Base-by-base conservation (phyloP, 1,139 yeast species). In the Magnusiomyces fungicola region DNA sequence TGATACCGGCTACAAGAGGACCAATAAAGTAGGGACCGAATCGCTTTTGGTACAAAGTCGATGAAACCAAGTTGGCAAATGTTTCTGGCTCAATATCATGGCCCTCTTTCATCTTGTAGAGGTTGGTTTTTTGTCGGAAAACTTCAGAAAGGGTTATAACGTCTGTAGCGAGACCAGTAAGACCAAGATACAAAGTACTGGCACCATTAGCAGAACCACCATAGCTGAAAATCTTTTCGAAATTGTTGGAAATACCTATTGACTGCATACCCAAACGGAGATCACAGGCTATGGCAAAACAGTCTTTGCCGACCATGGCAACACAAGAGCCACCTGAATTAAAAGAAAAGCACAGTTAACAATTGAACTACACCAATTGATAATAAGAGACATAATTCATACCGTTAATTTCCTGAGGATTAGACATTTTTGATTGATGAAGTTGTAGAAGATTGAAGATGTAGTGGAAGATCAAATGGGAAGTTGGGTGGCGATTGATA, bases 1-100 rank as follows among this genome's bases (percentile, higher is more conserved):
- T 81, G 60, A 94, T 75, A 18, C 99, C 99, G 4, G 97, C 97
- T 47, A 94, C 97, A 45, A 94, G 80, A 9, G 99, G 98, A 1
- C 97, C 95, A 34, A 89, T 88, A 61, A 94, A 94, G 75, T 88
- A 94, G 4, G 98, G 98, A 0, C 97, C 97, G 67, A 94, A 94
- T 69, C 83, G 66, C 64, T 79, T 83, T 66, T 88, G 95, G 67
- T 92, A 94, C 57, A 94, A 75, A 27, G 96, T 81, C 18, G 95
- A 79, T 41, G 96, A 84, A 25, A 94, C 95, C 59, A 94, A 76
- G 66, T 92, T 89, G 49, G 98, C 96, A 68, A 92, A 85, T 1
- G 95, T 86, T 60, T 81, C 81, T 9, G 99, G 98, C 69, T 92
- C 97, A 61, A 94, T 88, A 45, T 76, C 72, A 59, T 97, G 79